Evolutionary conservation across 352 stramenopile species (phyloP), one percentile per base, ranked within the genome.

Genomic region (Aphanomyces cochlioides): DNA sequence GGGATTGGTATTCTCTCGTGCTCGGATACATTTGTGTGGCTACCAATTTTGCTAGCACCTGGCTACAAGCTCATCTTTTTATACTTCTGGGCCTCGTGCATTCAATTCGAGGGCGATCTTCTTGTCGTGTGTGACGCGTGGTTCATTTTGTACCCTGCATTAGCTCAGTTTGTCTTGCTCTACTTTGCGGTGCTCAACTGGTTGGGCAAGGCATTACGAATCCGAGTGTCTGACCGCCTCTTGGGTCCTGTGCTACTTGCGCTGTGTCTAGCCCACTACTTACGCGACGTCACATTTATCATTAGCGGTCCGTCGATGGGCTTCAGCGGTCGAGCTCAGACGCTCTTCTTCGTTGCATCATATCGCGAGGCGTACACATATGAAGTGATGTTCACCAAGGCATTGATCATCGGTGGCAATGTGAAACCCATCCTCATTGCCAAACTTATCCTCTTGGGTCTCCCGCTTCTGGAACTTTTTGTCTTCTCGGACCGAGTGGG

Each of bases 121-220:
- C 43, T 50, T 2, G 43, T 50, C 10, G 10, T 50, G 10, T 50
- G 43, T n/a, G 17, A 50, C 17, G 43, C 43, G 43, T 50, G 43
- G 43, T 50, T n/a, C 43, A 50, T 50, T n/a, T n/a, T 50, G 10
- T 50, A 50, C 43, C 43, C 43, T 12, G 17, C 10, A 12, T n/a
- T 50, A 12, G 43, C 43, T 12, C 43, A 50, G 43, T 50, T 50
- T 50, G 43, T 50, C 10, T n/a, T 50, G 43, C 43, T 50, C 43
- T 50, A 50, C 43, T 50, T 50, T 50, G 43, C 43, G 10, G 43
- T 50, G 43, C 43, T 50, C 43, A 50, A 50, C 17, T 50, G 43
- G 43, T 1, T 50, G 10, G 43, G 10, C 43, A 50, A 50, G 17
- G 43, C 43, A 12, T 12, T 50, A 12, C 43, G 43, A 50, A n/a